These are phyloP conservation scores for Paraphaeosphaeria sporulosa DNA, from an alignment of 2,329 filamentous ascomycete genomes.

Conservation along the genomic window DNA sequence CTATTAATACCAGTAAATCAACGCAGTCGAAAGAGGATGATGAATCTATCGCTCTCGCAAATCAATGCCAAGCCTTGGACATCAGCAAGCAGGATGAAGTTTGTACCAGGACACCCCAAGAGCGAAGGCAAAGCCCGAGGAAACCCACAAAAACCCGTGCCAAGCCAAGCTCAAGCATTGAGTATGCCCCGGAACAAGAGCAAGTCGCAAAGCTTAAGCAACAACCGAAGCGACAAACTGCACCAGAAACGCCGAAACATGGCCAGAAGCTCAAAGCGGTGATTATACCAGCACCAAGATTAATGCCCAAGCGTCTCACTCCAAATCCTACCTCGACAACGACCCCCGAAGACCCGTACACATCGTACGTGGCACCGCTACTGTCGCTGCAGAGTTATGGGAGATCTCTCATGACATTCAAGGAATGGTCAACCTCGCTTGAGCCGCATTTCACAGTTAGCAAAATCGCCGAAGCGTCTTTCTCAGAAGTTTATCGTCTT, in stretches of 20 bases:
- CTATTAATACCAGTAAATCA: not conserved
- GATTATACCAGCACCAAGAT: conserved; percentile 19
- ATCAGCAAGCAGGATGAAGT: conserved; percentile 9
- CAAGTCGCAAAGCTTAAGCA: conserved; percentile 10
- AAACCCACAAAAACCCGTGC: conserved; percentile 12
- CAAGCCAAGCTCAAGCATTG: conserved; percentile 17
- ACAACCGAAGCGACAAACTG: conserved; percentile 6
- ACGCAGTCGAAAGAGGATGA: not conserved
- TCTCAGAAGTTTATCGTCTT: conserved; percentile 70
- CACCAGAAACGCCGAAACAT: conserved; percentile 18
- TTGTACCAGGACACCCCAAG: no score
- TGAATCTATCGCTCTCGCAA: conserved; percentile 11
- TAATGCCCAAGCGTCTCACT: conserved; percentile 20
- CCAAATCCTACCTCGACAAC: conserved; percentile 21
- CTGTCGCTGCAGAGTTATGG: conserved; percentile 38
- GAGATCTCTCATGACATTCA: conserved; percentile 43
- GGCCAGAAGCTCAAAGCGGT: conserved; percentile 21
- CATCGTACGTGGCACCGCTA: conserved; percentile 34
- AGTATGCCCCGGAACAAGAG: conserved; percentile 11
- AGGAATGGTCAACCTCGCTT: conserved; percentile 52
- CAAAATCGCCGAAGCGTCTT: conserved; percentile 72
- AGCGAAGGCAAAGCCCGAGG: conserved; percentile 13
- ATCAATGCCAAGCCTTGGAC: conserved; percentile 11
- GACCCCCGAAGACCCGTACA: conserved; percentile 35
- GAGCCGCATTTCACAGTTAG: conserved; percentile 57